Evolutionary conservation across 1,139 yeast genomes (phyloP), one percentile per base, ranked within the genome.

Genomic region (Kodamaea fungicola): DNA sequence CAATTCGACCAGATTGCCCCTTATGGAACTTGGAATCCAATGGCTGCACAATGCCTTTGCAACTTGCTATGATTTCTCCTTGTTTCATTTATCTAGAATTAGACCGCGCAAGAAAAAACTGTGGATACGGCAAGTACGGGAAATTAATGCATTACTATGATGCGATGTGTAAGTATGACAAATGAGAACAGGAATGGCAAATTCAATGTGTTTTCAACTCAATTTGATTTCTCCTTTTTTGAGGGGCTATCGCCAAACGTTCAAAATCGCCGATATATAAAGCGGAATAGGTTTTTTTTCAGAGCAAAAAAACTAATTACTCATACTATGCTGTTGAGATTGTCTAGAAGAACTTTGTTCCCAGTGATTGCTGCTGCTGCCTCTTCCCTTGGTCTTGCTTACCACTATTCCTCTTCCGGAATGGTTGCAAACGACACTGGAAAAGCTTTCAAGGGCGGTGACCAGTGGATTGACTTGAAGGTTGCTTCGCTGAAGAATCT

Each of bases 1-100:
- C 89, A 4, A 92, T 70, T 43, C 88, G 72, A 4, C 97, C 97
- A 2, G 90, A 86, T 62, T 92, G 97, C 29, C 98, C 98, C 57
- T 92, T 92, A 62, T 92, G 85, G 57, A 85, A 83, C 6, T 61
- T 50, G 4, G 87, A 78, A 6, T 75, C 64, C 29, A 92, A 64
- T 7, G 97, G 97, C 34, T 96, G 97, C 10, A 92, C 69, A 34
- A 85, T 55, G 29, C 64, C 64, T 39, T 71, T 69, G 12, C 83
- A 76, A 32, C 76, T 50, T 12, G 59, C 57, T 19, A 78, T 51
- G 38, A 80, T 54, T 43, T 80, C 82, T 45, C 13, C 12, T 26
- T 31, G 39, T 28, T 35, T 32, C 16, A 24, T 4, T n/a, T 12
- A 16, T 21, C 19, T 4, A 16, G 5, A 5, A 16, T 16, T 16